Base-by-base conservation (phyloP, 2,329 filamentous ascomycete genomes). In the Penicillium thymicola region DNA sequence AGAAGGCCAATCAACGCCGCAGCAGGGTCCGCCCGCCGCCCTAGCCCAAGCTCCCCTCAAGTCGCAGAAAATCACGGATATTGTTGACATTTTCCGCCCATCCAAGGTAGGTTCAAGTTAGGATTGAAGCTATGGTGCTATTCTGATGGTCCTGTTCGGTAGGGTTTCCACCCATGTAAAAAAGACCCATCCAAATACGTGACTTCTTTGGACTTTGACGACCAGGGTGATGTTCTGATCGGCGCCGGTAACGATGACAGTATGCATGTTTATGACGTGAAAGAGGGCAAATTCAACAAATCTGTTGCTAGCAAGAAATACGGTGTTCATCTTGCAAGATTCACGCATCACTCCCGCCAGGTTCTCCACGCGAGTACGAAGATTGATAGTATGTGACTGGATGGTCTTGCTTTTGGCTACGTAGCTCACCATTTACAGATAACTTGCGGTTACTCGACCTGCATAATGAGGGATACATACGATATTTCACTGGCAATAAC, bases 301-400 rank as follows among this genome's bases (percentile, higher is more conserved):
- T 88, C 88, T 58, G 82, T 97, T 45, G 86, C 95, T 50, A 95
- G 90, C 76, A 96, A 97, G 72, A 99, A 99, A 73, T 99, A 99
- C 68, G 94, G 94, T 58, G 92, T 91, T 18, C 94, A 96, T 72
- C 83, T 97, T 54, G 94, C 94, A 37, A 89, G 90, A 66, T 99
- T 97, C 74, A 96, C 93, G 1, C 94, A 97, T 72, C 89, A 93
- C 59, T 87, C 87, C 63, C 90, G 90, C 23, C 92, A 90, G 71
- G 91, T 99, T 70, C 87, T 99, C 58, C 97, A 97, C 70, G 92
- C 94, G 50, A 96, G 90, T 71, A 99, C 94, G 13, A 97, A 96
- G 72, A 86, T 95, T 66, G 95, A 99, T 70, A 84, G 89, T 91
- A 79, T 59, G 78, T 58, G 6, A 25, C 45, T 32, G 25, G 10